phyloP scores from a whole-genome alignment of 2,329 filamentous ascomycete genomes.

The Pestalotiopsis sp. region DNA sequence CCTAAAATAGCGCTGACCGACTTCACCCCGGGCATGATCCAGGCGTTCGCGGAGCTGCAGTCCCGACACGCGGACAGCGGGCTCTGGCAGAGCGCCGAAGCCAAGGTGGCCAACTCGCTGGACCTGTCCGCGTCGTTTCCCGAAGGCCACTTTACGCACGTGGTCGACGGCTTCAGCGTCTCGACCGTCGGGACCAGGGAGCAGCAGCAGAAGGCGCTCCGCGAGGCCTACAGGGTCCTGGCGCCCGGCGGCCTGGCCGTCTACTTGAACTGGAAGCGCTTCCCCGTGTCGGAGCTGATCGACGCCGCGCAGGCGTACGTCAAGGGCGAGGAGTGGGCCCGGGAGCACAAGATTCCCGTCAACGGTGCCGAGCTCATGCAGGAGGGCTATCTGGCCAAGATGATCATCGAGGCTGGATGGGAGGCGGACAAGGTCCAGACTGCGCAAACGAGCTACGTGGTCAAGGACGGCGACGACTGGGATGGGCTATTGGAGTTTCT shows the following conservation, averaged over 20 bases:
- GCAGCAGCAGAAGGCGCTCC: slow-evolving; percentile 20
- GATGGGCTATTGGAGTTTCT: slow-evolving; percentile 26
- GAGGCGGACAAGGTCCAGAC: neutral
- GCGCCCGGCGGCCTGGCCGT: slow-evolving; percentile 28
- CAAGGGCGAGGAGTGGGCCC: slow-evolving; percentile 17
- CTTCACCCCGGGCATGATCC: slow-evolving; percentile 23
- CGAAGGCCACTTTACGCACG: slow-evolving; percentile 24
- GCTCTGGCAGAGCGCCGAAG: slow-evolving; percentile 10
- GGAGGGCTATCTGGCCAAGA: slow-evolving; percentile 24
- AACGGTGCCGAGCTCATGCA: slow-evolving; percentile 28
- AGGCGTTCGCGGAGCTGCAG: slow-evolving; percentile 3
- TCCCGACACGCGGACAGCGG: neutral
- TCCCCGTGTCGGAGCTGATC: slow-evolving; percentile 25
- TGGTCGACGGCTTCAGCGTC: slow-evolving; percentile 33
- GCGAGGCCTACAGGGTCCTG: slow-evolving; percentile 33
- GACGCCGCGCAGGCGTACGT: slow-evolving; percentile 28
- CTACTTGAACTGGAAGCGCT: slow-evolving; percentile 26
- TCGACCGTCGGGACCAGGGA: slow-evolving; percentile 28
- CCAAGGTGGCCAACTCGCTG: slow-evolving; percentile 21
- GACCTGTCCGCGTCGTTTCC: slow-evolving; percentile 22
- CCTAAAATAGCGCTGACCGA: slow-evolving; percentile 24
- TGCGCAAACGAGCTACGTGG: neutral
- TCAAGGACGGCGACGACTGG: slow-evolving; percentile 20
- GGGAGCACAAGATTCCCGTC: slow-evolving; percentile 29
- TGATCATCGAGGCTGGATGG: slow-evolving; percentile 23